Percentiles rank a stretch among this genome's conserved stretches.
Evolutionary conservation across 176 grass and related monocot species (phyloP).

Genomic region (sorghum (Sorghum bicolor)): Sorghum_bicolor_NCBIv3 NC_012878.2:12046501-12047000

Average conservation of each 20-base stretch:
- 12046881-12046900: slow-evolving; percentile 86
- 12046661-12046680: not conserved
- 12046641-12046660: not conserved
- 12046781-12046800: slow-evolving; percentile 84
- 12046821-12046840: slow-evolving; percentile 88
- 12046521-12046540: not conserved
- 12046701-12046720: slow-evolving; percentile 83
- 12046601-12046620: not conserved
- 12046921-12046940: slow-evolving; percentile 65
- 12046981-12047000: slow-evolving; percentile 62
- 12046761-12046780: slow-evolving; percentile 71
- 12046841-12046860: slow-evolving; percentile 62
- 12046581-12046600: not conserved
- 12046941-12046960: slow-evolving; percentile 55
- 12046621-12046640: not conserved
- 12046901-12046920: slow-evolving; percentile 80
- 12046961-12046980: slow-evolving; percentile 48
- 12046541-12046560: not conserved
- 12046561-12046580: not conserved
- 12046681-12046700: slow-evolving; percentile 51
- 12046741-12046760: slow-evolving; percentile 70
- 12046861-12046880: slow-evolving; percentile 85
- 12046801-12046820: slow-evolving; percentile 76
- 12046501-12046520: not conserved
- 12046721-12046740: slow-evolving; percentile 88